phyloP scores from a whole-genome alignment of 2,329 filamentous ascomycete genomes.

The Neurospora sp. region DNA sequence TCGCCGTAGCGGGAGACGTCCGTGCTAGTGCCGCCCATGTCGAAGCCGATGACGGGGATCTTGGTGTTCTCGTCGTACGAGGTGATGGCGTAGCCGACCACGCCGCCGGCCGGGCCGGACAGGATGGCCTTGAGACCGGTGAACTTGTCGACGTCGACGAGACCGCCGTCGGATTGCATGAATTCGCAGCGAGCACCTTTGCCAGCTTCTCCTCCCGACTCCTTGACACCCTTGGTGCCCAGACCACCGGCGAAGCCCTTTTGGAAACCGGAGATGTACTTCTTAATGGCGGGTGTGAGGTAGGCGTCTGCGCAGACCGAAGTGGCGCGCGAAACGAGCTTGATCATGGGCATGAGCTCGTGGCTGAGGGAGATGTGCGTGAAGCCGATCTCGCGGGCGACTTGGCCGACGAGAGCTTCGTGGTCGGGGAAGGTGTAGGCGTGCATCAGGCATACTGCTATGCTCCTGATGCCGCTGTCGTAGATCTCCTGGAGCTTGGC shows the following conservation, averaged over 20 bases:
- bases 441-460: slow-evolving; percentile 87
- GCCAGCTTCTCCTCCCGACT: slow-evolving; percentile 20
- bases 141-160: slow-evolving; percentile 69
- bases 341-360: slow-evolving; percentile 85
- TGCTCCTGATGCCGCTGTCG: slow-evolving; percentile 62
- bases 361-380: slow-evolving; percentile 72
- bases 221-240: slow-evolving; percentile 63
- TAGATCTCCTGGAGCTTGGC: slow-evolving; percentile 56
- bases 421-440: slow-evolving; percentile 86
- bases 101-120: slow-evolving; percentile 84
- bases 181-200: slow-evolving; percentile 78
- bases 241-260: slow-evolving; percentile 72
- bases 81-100: slow-evolving; percentile 85
- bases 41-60: slow-evolving; percentile 84
- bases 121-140: slow-evolving; percentile 78
- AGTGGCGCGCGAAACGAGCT: slow-evolving; percentile 64
- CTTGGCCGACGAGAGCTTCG: slow-evolving; percentile 63
- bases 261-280: slow-evolving; percentile 65
- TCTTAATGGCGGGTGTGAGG: slow-evolving; percentile 67
- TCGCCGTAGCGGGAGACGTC: slow-evolving; percentile 82
- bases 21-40: slow-evolving; percentile 91
- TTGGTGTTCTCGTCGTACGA: slow-evolving; percentile 77
- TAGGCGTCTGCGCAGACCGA: slow-evolving; percentile 75
- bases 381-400: slow-evolving; percentile 75
- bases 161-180: slow-evolving; percentile 78